Conservation (phyloP, 2,329 filamentous ascomycete species). For the Fusarium secorum region DNA sequence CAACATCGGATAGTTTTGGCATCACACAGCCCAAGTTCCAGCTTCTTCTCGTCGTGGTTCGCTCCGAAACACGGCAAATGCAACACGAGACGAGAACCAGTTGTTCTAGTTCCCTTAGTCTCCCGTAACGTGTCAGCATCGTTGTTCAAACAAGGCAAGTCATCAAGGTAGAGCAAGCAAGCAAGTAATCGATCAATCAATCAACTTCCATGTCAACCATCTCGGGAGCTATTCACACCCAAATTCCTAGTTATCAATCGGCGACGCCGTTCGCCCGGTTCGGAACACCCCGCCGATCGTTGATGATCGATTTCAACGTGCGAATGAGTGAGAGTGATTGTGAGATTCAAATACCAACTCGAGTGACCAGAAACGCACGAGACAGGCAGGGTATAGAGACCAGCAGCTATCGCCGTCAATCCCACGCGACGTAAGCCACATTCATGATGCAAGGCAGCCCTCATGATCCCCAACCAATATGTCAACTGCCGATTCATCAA, state of each 20-base stretch:
- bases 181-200: background rate
- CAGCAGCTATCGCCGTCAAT: conserved; percentile 12
- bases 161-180: conserved; percentile 7
- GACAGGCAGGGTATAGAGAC: background rate
- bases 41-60: background rate
- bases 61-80: background rate
- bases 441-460: conserved; percentile 9
- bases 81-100: background rate
- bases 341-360: background rate
- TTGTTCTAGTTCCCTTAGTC: background rate
- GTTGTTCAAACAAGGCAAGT: conserved; percentile 9
- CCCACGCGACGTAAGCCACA: conserved; percentile 26
- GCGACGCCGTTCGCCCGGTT: conserved; percentile 34
- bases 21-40: background rate
- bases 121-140: conserved; percentile 8
- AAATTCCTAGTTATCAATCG: conserved; percentile 30
- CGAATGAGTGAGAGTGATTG: conserved; percentile 4
- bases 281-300: conserved; percentile 33
- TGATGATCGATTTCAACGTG: conserved; percentile 23
- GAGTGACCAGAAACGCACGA: background rate
- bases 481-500: conserved; percentile 22
- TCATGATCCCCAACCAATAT: conserved; percentile 14
- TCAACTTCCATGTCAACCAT: background rate
- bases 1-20: background rate
- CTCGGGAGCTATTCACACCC: conserved; percentile 13